Evolutionary conservation across 495 filamentous ascomycete genomes (phyloP).

Genomic region (Neurospora sp.): DNA sequence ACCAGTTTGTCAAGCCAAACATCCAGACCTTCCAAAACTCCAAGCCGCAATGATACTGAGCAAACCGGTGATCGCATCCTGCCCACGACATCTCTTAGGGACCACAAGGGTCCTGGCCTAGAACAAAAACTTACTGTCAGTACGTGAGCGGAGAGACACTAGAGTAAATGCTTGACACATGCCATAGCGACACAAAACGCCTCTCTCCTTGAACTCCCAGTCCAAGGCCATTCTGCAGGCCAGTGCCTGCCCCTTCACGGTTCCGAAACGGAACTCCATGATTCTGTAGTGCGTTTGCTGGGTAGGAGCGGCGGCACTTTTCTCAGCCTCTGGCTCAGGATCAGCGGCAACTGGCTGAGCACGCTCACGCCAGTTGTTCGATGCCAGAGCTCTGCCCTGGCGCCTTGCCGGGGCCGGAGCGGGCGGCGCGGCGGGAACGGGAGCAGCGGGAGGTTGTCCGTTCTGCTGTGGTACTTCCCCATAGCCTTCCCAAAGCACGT

Average conservation of each 20-base stretch:
- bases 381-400: not conserved
- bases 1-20: too few relatives aligned
- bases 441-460: slow-evolving; percentile 4
- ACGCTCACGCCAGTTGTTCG: not conserved
- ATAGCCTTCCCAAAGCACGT: not conserved
- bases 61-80: too few relatives aligned
- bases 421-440: not conserved
- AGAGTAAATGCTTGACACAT: not conserved
- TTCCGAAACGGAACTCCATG: slow-evolving; percentile 32
- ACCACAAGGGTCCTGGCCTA: not conserved
- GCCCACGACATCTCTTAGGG: not conserved
- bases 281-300: rapidly evolving
- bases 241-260: slow-evolving; percentile 34
- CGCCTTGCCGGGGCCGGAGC: not conserved
- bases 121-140: too few relatives aligned
- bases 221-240: slow-evolving; percentile 25
- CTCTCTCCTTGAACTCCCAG: slow-evolving; percentile 19
- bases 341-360: rapidly evolving
- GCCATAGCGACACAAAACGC: slow-evolving; percentile 18
- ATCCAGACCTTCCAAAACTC: too few relatives aligned
- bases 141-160: too few relatives aligned
- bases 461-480: not conserved
- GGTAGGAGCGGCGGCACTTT: not conserved
- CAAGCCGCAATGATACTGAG: too few relatives aligned
- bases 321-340: not conserved